Evolutionary conservation across 257 asterid species (phyloP).

Genomic region (Linderniella brevidens): DNA sequence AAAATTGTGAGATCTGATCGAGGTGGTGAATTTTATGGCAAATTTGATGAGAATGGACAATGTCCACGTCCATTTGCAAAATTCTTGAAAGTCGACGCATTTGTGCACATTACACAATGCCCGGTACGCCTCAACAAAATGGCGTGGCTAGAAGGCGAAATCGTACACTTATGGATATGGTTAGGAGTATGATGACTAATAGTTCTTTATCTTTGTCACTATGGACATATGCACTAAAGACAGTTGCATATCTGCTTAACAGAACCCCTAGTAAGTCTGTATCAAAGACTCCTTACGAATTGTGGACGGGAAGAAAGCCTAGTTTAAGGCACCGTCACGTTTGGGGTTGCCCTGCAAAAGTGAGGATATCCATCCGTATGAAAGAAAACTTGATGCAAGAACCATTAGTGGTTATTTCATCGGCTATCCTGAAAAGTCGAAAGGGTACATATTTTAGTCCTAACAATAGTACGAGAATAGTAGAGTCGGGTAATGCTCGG

Average conservation of each 20-base stretch:
- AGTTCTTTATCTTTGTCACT: not conserved
- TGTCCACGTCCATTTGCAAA: not conserved
- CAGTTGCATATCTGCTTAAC: not conserved
- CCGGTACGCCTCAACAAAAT: not conserved
- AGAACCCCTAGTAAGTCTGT: not conserved
- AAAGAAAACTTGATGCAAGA: not conserved
- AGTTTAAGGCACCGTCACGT: not conserved
- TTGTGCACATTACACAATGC: not conserved
- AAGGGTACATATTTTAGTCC: not conserved
- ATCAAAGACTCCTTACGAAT: not conserved
- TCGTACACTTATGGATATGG: not conserved
- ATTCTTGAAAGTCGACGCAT: not conserved
- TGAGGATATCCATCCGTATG: not conserved
- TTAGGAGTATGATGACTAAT: slow-evolving; percentile 1
- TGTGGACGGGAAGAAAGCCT: not conserved
- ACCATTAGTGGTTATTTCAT: not conserved
- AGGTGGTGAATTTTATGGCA: not conserved
- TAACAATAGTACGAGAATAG: not conserved
- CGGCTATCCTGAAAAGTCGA: not conserved
- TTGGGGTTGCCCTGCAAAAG: not conserved
- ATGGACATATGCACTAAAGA: not conserved
- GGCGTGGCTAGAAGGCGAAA: not conserved
- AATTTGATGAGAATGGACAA: not conserved
- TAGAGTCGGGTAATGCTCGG: not conserved
- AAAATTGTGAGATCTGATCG: not conserved